Conservation (phyloP, 1,284 basidiomycete species). For the Sanguinoderma infundibulare region DNA sequence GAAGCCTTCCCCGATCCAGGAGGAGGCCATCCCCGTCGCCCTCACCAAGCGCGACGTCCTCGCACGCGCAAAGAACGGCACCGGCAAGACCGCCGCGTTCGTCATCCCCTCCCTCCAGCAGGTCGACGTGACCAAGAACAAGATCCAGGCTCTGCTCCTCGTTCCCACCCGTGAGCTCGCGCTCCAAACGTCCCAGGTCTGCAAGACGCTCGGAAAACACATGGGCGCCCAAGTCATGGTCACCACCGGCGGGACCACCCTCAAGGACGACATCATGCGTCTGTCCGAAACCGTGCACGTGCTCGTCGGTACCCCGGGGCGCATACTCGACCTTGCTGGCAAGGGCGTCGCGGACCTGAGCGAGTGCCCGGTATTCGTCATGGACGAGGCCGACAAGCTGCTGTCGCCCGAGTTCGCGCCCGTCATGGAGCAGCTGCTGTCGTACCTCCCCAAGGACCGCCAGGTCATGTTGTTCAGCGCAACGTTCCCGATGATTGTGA, state of each 20-base stretch:
- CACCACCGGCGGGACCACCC: slow-evolving; percentile 96
- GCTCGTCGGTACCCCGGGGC: slow-evolving; percentile 95
- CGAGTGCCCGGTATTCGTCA: slow-evolving; percentile 95
- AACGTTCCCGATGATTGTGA: slow-evolving; percentile 98
- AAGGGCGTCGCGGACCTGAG: slow-evolving; percentile 95
- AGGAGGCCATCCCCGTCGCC: slow-evolving; percentile 93
- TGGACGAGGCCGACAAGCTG: slow-evolving; percentile 99
- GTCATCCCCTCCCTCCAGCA: slow-evolving; percentile 97
- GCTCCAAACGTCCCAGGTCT: slow-evolving; percentile 96
- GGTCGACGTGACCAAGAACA: slow-evolving; percentile 83
- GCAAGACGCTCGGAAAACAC: slow-evolving; percentile 96
- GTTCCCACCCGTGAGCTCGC: slow-evolving; percentile 96
- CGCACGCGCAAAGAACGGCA: slow-evolving; percentile 90
- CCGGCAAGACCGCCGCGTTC: slow-evolving; percentile 97
- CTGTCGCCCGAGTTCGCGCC: slow-evolving; percentile 98
- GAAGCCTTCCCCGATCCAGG: slow-evolving; percentile 96
- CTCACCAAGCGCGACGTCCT: slow-evolving; percentile 90
- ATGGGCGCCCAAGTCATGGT: slow-evolving; percentile 98
- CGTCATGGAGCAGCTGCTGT: slow-evolving; percentile 95
- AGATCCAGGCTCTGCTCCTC: slow-evolving; percentile 94
- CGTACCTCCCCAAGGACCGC: slow-evolving; percentile 83
- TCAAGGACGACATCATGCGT: slow-evolving; percentile 97
- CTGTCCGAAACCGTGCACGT: slow-evolving; percentile 92
- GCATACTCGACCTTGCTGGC: slow-evolving; percentile 94
- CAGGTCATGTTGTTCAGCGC: slow-evolving; percentile 99